phyloP scores from a whole-genome alignment of 305 asterid species.

The Andrographis paniculata region DNA sequence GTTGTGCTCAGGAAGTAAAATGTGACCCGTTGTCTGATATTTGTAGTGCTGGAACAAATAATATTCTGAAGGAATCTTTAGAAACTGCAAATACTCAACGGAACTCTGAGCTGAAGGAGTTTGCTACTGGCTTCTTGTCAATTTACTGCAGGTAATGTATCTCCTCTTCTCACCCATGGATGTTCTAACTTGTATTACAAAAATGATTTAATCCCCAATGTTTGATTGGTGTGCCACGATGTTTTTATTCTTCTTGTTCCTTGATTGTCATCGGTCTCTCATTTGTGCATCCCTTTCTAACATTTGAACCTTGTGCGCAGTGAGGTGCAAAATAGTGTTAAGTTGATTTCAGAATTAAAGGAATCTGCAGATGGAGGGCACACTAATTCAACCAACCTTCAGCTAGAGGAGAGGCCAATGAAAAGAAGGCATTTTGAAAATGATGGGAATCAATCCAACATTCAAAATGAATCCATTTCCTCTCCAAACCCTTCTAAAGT shows the following conservation, averaged over 20 bases:
- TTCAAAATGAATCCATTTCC: slow-evolving; percentile 26
- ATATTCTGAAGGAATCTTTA: slow-evolving; percentile 23
- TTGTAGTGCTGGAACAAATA: slow-evolving; percentile 19
- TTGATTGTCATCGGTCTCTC: not conserved
- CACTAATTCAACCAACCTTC: slow-evolving; percentile 30
- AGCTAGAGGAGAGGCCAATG: slow-evolving; percentile 31
- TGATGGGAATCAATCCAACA: slow-evolving; percentile 26
- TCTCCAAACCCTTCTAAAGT: slow-evolving; percentile 24
- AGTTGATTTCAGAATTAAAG: slow-evolving; percentile 30
- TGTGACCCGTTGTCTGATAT: slow-evolving; percentile 20
- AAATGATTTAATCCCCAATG: slow-evolving; percentile 1
- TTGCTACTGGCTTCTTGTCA: slow-evolving; percentile 58
- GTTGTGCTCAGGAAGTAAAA: slow-evolving; percentile 22
- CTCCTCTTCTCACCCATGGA: slow-evolving; percentile 10
- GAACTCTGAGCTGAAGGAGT: slow-evolving; percentile 50
- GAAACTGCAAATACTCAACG: slow-evolving; percentile 20
- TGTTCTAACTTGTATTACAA: not conserved
- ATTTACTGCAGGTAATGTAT: slow-evolving; percentile 66
- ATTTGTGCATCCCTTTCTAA: not conserved
- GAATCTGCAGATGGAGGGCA: slow-evolving; percentile 28
- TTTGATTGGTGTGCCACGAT: not conserved
- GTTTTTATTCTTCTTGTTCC: not conserved
- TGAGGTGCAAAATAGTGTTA: slow-evolving; percentile 33
- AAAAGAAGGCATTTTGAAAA: slow-evolving; percentile 35
- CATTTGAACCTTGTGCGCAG: slow-evolving; percentile 27